A percentile compares a stretch with the other conserved stretches of the same genome.
phyloP scores from a whole-genome alignment of 805 yeast genomes.

The Kuraishia ogatae region DNA sequence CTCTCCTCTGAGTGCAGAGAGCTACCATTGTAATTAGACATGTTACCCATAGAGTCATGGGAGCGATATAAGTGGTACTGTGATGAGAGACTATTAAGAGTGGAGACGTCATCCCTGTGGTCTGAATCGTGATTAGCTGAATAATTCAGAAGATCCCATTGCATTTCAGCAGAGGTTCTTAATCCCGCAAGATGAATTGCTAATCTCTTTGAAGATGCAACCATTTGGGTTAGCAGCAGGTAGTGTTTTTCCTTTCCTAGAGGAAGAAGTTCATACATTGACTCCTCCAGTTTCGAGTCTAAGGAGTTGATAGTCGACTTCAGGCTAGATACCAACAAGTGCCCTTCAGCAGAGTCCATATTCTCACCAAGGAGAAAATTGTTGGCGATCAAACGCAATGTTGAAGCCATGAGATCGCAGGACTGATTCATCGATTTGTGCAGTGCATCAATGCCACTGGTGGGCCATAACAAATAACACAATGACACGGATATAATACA shows the following conservation, averaged over 20 bases:
- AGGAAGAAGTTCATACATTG: slow-evolving; percentile 49
- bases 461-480: slow-evolving; percentile 61
- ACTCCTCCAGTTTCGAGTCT: slow-evolving; percentile 39
- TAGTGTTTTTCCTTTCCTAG: slow-evolving; percentile 51
- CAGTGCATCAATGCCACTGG: slow-evolving; percentile 39
- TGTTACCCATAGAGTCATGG: neutral
- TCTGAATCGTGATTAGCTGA: neutral
- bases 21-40: neutral
- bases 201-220: slow-evolving; percentile 41
- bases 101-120: slow-evolving; percentile 9
- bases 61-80: neutral
- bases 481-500: slow-evolving; percentile 46
- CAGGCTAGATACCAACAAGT: slow-evolving; percentile 26
- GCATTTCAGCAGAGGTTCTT: slow-evolving; percentile 60
- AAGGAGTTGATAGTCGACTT: slow-evolving; percentile 31
- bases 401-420: slow-evolving; percentile 41
- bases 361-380: slow-evolving; percentile 42
- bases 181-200: slow-evolving; percentile 58
- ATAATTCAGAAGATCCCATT: slow-evolving; percentile 42
- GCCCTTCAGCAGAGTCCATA: slow-evolving; percentile 29
- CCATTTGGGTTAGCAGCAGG: slow-evolving; percentile 33
- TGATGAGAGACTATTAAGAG: slow-evolving; percentile 9
- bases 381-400: slow-evolving; percentile 35
- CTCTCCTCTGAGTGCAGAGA: slow-evolving; percentile 10
- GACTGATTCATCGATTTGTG: slow-evolving; percentile 39